These are phyloP conservation scores for Beauveria rudraprayagi DNA, from an alignment of 2,329 filamentous ascomycete species.

Conservation along the genomic window DNA sequence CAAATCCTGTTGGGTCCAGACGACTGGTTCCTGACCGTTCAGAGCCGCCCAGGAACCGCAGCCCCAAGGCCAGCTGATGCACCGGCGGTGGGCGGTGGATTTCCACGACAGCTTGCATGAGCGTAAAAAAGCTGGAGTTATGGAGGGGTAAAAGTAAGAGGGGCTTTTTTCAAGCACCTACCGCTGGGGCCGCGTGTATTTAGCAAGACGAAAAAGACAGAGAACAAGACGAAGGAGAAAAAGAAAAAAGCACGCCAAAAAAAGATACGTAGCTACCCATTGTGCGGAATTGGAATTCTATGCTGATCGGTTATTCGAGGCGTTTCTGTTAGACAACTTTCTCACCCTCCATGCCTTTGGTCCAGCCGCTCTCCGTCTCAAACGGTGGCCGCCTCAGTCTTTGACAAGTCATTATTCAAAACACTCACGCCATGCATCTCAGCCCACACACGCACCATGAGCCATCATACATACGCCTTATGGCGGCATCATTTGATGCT, in stretches of 20 bases:
- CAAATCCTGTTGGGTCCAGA: not conserved
- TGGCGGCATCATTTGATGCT: not conserved
- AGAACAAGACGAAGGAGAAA: not conserved
- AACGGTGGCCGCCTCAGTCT: not conserved
- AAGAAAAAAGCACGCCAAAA: not conserved
- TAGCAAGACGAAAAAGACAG: not conserved
- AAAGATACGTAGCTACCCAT: not conserved
- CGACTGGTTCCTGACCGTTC: not conserved
- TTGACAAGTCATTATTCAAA: not conserved
- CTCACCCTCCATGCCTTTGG: too few species aligned
- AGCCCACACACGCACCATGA: not conserved
- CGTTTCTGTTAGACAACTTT: not conserved
- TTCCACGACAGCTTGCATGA: not conserved
- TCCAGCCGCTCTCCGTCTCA: not conserved
- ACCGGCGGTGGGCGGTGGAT: not conserved
- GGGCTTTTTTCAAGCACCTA: not conserved
- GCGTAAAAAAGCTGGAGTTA: not conserved
- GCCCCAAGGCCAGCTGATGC: constrained; percentile 2
- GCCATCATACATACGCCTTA: not conserved
- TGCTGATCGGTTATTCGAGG: constrained; percentile 6
- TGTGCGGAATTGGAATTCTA: not conserved
- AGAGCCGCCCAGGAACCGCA: constrained; percentile 1
- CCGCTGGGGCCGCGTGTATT: not conserved
- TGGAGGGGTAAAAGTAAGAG: not conserved
- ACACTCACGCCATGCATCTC: not conserved